Evolutionary conservation across 2,329 filamentous ascomycete species (phyloP).

Genomic region (Tolypocladium tundrense): DNA sequence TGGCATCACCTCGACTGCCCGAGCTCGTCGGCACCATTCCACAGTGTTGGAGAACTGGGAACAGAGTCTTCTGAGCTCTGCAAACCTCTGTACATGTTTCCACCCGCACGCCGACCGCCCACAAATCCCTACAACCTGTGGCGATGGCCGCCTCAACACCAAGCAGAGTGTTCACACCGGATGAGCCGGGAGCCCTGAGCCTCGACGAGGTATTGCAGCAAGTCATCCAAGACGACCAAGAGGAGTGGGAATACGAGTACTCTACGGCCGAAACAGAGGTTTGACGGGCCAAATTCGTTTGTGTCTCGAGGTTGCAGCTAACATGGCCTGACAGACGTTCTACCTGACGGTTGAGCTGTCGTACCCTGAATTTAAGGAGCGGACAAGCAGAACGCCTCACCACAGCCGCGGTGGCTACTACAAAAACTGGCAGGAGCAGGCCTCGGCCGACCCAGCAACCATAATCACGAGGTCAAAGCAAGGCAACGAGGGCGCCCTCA

Average conservation of each 20-base stretch:
- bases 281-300: not conserved
- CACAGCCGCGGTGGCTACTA: conserved; percentile 36
- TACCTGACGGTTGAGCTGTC: conserved; percentile 56
- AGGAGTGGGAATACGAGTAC: conserved; percentile 61
- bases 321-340: conserved; percentile 38
- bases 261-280: conserved; percentile 54
- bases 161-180: not conserved
- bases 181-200: conserved; percentile 15
- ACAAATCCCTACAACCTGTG: not conserved
- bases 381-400: conserved; percentile 26
- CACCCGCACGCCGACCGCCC: not conserved
- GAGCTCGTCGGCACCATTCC: not conserved
- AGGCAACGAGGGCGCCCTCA: not conserved
- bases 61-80: not conserved
- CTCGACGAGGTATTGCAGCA: conserved; percentile 17
- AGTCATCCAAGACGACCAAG: conserved; percentile 30
- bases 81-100: not conserved
- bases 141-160: not conserved
- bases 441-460: conserved; percentile 10
- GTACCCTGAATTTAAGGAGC: conserved; percentile 44
- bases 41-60: not conserved
- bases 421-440: conserved; percentile 28
- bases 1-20: not conserved
- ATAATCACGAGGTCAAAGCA: conserved; percentile 3
- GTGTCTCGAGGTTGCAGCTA: not conserved